Conservation (phyloP, 164 flowering plant species). For the Piper betle region DNA sequence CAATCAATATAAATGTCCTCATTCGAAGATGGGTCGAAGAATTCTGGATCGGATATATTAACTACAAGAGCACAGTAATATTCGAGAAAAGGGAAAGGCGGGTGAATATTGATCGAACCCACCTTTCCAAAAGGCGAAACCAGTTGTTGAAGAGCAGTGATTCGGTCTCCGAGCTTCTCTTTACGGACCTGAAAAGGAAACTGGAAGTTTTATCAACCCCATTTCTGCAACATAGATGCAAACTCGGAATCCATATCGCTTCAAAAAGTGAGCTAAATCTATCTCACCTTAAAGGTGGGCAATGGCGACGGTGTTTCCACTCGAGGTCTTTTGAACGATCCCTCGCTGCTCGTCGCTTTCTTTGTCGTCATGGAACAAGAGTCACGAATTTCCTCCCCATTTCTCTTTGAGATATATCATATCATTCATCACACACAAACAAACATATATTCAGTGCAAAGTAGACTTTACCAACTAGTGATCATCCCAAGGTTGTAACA, state of each 20-base stretch:
- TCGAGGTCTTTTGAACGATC: slow-evolving; percentile 53
- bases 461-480: no score
- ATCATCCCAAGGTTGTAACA: no score
- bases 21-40: not conserved
- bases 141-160: slow-evolving; percentile 98
- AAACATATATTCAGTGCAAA: no score
- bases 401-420: slow-evolving; percentile 15
- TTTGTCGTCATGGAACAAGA: slow-evolving; percentile 20
- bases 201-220: slow-evolving; percentile 1
- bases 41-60: not conserved
- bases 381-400: slow-evolving; percentile 31
- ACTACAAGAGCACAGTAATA: not conserved
- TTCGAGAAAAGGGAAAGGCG: slow-evolving; percentile 7
- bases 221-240: not conserved
- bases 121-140: slow-evolving; percentile 99
- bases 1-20: not conserved
- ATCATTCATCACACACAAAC: no score
- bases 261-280: slow-evolving; percentile 1
- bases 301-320: slow-evolving; percentile 55
- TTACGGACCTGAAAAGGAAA: slow-evolving; percentile 55
- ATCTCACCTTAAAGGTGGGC: slow-evolving; percentile 57
- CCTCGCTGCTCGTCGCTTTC: slow-evolving; percentile 32
- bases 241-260: slow-evolving; percentile 2
- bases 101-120: slow-evolving; percentile 2
- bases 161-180: slow-evolving; percentile 99